phyloP scores from a whole-genome alignment of 2,329 filamentous ascomycete species.

The Allantophomopsis cytisporea region DNA sequence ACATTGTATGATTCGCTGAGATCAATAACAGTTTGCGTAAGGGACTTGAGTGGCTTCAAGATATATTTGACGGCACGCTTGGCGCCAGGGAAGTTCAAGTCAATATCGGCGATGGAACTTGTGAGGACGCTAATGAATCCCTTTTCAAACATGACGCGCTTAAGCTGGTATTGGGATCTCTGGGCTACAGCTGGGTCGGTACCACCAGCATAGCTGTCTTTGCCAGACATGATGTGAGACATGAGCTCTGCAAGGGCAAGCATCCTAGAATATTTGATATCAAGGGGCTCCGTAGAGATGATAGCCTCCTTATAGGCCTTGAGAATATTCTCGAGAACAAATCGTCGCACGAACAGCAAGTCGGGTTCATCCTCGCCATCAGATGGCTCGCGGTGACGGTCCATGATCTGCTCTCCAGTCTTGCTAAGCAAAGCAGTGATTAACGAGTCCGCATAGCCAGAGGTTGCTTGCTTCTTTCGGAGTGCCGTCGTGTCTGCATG shows the following conservation, averaged over 20 bases:
- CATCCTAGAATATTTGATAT: constrained; percentile 78
- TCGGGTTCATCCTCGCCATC: constrained; percentile 69
- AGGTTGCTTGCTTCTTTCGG: constrained; percentile 79
- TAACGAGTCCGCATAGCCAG: constrained; percentile 73
- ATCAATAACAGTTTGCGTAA: constrained; percentile 77
- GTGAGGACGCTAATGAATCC: constrained; percentile 84
- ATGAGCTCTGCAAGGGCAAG: constrained; percentile 84
- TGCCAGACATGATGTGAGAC: constrained; percentile 78
- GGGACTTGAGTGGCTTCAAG: constrained; percentile 70
- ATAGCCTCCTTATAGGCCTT: constrained; percentile 86
- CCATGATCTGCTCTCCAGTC: constrained; percentile 62
- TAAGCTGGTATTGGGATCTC: constrained; percentile 68
- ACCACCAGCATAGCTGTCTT: constrained; percentile 45
- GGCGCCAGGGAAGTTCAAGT: constrained; percentile 84
- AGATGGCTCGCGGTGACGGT: constrained; percentile 41
- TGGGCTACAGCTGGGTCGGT: constrained; percentile 22
- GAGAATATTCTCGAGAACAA: constrained; percentile 85
- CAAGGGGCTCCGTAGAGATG: constrained; percentile 63
- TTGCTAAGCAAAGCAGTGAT: constrained; percentile 79
- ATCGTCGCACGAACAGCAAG: constrained; percentile 83
- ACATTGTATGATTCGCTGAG: constrained; percentile 62
- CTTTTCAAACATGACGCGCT: constrained; percentile 97
- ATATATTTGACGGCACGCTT: constrained; percentile 96
- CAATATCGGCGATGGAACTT: constrained; percentile 84
- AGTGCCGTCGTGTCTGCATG: constrained; percentile 61